Evolutionary conservation across 768 basidiomycete species (phyloP), one percentile per base, ranked within the genome.

Genomic region (Imleria badia): DNA sequence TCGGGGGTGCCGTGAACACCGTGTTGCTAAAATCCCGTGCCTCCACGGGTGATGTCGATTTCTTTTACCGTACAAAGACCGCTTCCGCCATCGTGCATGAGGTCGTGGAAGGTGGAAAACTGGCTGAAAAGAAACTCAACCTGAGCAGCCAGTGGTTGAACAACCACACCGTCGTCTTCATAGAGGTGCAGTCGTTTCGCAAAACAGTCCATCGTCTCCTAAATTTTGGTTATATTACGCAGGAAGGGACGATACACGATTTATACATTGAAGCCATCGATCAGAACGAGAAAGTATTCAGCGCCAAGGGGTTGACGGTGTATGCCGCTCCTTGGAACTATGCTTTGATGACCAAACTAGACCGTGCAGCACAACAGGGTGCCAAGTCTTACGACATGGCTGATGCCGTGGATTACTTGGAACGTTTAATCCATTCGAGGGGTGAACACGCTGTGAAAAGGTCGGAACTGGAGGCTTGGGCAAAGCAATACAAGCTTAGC

Each of bases 261-360:
- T 5, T 55, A 6, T 56, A 49, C 13, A 43, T 34, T 13, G 31
- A 45, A 45, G 54, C 56, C 6, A 40, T 55, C 5, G 29, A 15
- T 13, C 54, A 57, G 30, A 40, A 57, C 19, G 47, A 48, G 6
- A 45, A 40, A 3, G 53, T 57, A 4, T 57, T 55, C 23, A 3
- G 31, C 10, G 53, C 53, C 12, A 39, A 39, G 38, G 56, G 54
- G n/a, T 34, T 57, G 47, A 56, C 54, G 6, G 56, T 57, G 26
- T 57, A 57, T 6, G 56, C 56, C 35, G 54, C 54, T 2, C 56
- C 53, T n/a, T 56, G 56, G 56, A 30, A 47, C 8, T 56, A 56
- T 14, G 43, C 47, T 1, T 3, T 56, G 53, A 48, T 57, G 56
- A 42, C 56, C 43, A 57, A 57, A 19, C 38, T 57, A 2, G 56